Evolutionary conservation across 768 basidiomycete species (phyloP).

Genomic region (Neoboletus brunneissimus): DNA sequence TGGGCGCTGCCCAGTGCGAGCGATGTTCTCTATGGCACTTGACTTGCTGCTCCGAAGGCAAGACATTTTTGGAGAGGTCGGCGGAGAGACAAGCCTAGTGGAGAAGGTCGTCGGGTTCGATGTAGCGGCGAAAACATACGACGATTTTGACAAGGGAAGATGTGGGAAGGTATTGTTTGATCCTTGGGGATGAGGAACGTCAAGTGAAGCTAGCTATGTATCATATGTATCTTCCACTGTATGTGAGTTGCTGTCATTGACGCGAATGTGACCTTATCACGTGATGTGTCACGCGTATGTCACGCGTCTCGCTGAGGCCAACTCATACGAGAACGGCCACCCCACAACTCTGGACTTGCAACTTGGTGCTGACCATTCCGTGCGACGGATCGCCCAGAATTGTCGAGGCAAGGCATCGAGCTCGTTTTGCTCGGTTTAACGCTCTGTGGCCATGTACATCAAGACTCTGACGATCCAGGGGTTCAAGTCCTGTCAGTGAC

Average conservation of each 20-base stretch:
- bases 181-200: slow-evolving; percentile 50
- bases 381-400: neutral
- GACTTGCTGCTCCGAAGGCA: slow-evolving; percentile 66
- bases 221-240: too few species aligned
- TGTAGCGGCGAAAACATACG: slow-evolving; percentile 56
- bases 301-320: slow-evolving; percentile 1
- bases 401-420: neutral
- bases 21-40: slow-evolving; percentile 71
- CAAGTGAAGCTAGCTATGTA: too few species aligned
- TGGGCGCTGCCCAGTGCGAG: slow-evolving; percentile 76
- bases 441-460: slow-evolving; percentile 58
- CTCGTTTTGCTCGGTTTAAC: neutral
- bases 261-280: slow-evolving; percentile 20
- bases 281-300: slow-evolving; percentile 23
- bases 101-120: slow-evolving; percentile 63
- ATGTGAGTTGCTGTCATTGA: neutral
- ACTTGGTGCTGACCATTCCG: neutral
- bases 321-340: neutral
- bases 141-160: slow-evolving; percentile 65
- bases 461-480: slow-evolving; percentile 90
- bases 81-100: slow-evolving; percentile 57
- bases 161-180: slow-evolving; percentile 78
- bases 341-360: neutral
- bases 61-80: slow-evolving; percentile 73
- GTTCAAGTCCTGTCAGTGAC: slow-evolving; percentile 88